A percentile compares a stretch with the other conserved stretches of the same genome.
Evolutionary conservation across 345 rosid species (phyloP).

Genomic region (Hibiscus mutabilis): DNA sequence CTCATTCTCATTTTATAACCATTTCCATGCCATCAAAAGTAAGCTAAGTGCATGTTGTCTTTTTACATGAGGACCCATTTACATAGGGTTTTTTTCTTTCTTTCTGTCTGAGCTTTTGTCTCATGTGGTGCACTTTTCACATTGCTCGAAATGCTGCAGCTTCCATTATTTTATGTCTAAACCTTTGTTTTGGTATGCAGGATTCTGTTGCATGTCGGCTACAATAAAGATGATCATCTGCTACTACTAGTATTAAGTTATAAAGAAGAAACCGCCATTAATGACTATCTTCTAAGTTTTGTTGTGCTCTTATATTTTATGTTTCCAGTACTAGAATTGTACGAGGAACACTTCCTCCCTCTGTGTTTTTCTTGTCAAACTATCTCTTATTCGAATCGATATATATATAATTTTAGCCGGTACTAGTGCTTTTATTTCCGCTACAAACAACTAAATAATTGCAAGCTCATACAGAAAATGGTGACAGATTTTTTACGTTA

Average conservation of each 20-base stretch:
- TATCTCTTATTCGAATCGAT: not conserved
- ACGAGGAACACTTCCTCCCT: not conserved
- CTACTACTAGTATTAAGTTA: not conserved
- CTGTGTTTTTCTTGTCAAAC: conserved; percentile 2
- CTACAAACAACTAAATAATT: not conserved
- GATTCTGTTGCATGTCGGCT: conserved; percentile 23
- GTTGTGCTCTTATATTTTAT: not conserved
- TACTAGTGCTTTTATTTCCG: not conserved
- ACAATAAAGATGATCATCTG: conserved; percentile 21
- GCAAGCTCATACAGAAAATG: too few relatives aligned
- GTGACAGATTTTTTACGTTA: too few relatives aligned
- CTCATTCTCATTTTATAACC: too few relatives aligned
- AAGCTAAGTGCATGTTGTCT: too few relatives aligned
- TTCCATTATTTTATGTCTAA: too few relatives aligned
- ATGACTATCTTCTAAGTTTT: conserved; percentile 5
- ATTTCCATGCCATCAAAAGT: too few relatives aligned
- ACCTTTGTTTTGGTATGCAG: conserved; percentile 21
- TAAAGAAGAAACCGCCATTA: conserved; percentile 11
- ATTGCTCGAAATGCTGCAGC: not conserved
- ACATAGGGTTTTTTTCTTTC: too few relatives aligned
- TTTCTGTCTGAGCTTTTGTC: not conserved
- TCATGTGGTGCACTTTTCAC: not conserved
- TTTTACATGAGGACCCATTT: too few relatives aligned
- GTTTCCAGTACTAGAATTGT: not conserved
- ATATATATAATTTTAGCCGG: not conserved